Evolutionary conservation across 805 yeast species (phyloP), one percentile per base, ranked within the genome.

Genomic region (Metschnikowia matae): DNA sequence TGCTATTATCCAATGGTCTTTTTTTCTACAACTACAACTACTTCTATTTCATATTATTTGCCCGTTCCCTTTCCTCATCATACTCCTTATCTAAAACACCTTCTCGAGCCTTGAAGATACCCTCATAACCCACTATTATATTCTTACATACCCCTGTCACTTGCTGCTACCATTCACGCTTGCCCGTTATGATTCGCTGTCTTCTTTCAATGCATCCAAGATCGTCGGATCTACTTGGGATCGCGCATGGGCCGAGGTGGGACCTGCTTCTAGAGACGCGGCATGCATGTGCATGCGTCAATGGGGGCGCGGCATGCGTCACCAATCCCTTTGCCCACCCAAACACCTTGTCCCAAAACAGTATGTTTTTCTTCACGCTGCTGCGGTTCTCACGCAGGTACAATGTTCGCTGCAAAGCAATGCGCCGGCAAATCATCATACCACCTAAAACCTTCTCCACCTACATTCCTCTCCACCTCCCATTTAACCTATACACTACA

Each of bases 221-320:
- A 34, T 34, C 36, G 15, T 35, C 38, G 13, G 38, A 15, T 35
- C 18, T 36, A 11, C 14, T 13, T 37, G 18, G 29, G 29, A 34
- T n/a, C 37, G 46, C 40, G 46, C 46, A 34, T 34, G 11, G 11
- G 20, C 5, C 46, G 34, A 15, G 33, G 17, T 26, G 40, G 46
- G 46, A 35, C 46, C 46, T 44, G 46, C 46, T 35, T 44, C 23
- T 15, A 20, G 26, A 35, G 34, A 17, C 46, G 17, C 18, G 18
- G 34, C 32, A 13, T 14, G 37, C 46, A 23, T 44, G 40, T n/a
- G 14, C 38, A 31, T 17, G 44, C 37, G 36, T 31, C 8, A 6
- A 6, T 7, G 1, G 8, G 5, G 33, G 15, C 21, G 44, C 43
- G 34, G 44, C 29, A 14, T 40, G 29, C 44, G 20, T 20, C 18